Conservation (phyloP, 2,329 filamentous ascomycete genomes). For the Verruconis gallopava region DNA sequence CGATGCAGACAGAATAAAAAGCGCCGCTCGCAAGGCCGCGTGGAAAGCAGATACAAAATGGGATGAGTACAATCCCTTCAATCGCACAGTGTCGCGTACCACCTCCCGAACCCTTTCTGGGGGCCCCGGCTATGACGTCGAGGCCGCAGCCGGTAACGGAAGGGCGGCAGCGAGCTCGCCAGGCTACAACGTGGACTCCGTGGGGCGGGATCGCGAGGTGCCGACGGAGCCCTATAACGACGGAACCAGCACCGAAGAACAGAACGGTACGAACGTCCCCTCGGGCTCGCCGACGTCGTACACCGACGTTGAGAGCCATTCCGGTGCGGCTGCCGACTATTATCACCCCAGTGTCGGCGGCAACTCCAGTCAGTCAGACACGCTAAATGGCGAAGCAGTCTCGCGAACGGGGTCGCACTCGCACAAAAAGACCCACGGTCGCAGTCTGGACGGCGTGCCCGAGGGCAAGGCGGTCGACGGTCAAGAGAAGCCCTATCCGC, state of each 20-base stretch:
- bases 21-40: slow-evolving; percentile 3
- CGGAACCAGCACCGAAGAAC: no score
- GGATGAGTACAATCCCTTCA: slow-evolving; percentile 6
- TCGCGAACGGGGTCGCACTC: background rate
- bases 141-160: background rate
- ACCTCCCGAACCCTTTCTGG: background rate
- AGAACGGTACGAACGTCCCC: background rate
- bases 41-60: slow-evolving; percentile 1
- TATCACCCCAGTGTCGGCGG: slow-evolving; percentile 3
- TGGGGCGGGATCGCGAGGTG: no score
- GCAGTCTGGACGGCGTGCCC: background rate
- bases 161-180: background rate
- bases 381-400: slow-evolving; percentile 1
- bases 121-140: background rate
- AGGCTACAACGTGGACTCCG: background rate
- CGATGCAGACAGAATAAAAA: slow-evolving; percentile 7
- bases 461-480: background rate
- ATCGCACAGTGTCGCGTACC: slow-evolving; percentile 2
- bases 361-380: background rate
- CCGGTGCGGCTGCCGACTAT: background rate
- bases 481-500: background rate
- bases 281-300: background rate
- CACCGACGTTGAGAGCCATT: background rate
- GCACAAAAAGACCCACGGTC: background rate
- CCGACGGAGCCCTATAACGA: background rate